Evolutionary conservation across 192 early-diverging fungal species (phyloP).

Genomic region (Lunasporangiospora selenospora): DNA sequence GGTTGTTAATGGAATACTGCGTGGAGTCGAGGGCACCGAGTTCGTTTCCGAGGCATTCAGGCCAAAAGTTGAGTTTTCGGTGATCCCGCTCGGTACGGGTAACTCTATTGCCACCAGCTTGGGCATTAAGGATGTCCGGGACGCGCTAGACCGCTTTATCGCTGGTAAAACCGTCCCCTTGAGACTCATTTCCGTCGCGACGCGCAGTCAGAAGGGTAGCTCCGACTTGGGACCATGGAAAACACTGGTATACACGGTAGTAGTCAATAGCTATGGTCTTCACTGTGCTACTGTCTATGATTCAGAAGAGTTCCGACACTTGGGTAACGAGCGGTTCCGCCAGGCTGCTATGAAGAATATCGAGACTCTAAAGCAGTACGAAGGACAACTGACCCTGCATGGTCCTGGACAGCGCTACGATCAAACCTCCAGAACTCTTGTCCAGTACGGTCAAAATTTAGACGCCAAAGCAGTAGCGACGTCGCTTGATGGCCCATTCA

Average conservation of each 20-base stretch:
- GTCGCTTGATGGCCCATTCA: constrained; percentile 43
- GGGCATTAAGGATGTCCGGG: constrained; percentile 35
- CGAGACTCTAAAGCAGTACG: constrained; percentile 48
- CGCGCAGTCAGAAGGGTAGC: constrained; percentile 13
- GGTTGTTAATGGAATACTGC: constrained; percentile 54
- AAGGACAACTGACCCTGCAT: constrained; percentile 39
- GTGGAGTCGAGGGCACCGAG: constrained; percentile 20
- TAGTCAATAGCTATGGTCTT: constrained; percentile 59
- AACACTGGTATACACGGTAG: constrained; percentile 35
- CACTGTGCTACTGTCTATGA: constrained; percentile 61
- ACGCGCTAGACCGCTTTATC: constrained; percentile 47
- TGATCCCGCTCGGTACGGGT: constrained; percentile 56
- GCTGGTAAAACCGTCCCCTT: constrained; percentile 32
- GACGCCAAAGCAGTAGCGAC: background rate
- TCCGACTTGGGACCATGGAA: constrained; percentile 20
- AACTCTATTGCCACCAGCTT: constrained; percentile 56
- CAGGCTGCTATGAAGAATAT: constrained; percentile 52
- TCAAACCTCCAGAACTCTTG: constrained; percentile 1
- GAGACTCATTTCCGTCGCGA: constrained; percentile 37
- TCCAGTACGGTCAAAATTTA: background rate
- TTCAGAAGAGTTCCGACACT: constrained; percentile 48
- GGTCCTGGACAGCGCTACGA: constrained; percentile 28
- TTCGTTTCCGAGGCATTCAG: constrained; percentile 10
- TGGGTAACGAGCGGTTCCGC: constrained; percentile 56
- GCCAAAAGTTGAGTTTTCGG: constrained; percentile 40